phyloP scores from a whole-genome alignment of 2,329 filamentous ascomycete genomes.

The Coniella lustricola region DNA sequence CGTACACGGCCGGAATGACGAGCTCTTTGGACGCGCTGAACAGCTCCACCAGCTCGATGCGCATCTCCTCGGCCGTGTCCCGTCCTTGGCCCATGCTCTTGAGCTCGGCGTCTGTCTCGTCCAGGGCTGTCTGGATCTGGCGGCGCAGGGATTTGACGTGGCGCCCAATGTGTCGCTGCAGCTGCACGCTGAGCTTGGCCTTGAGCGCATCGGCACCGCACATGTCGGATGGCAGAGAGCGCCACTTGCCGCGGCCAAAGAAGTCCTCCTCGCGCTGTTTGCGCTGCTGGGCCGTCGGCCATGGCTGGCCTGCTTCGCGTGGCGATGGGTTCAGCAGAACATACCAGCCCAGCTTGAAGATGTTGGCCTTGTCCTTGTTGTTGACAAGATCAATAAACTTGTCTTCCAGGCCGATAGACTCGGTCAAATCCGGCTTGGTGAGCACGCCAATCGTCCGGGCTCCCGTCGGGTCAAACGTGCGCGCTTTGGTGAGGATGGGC shows the following conservation, averaged over 20 bases:
- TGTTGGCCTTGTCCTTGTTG: slow-evolving; percentile 42
- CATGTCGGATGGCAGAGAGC: slow-evolving; percentile 38
- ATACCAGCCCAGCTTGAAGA: slow-evolving; percentile 46
- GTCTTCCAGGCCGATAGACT: slow-evolving; percentile 45
- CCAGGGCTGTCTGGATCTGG: slow-evolving; percentile 44
- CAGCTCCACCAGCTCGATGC: slow-evolving; percentile 45
- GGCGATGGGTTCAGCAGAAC: slow-evolving; percentile 43
- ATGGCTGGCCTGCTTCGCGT: slow-evolving; percentile 35
- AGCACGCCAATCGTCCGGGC: slow-evolving; percentile 44
- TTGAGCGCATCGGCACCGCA: slow-evolving; percentile 40
- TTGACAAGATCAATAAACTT: slow-evolving; percentile 47
- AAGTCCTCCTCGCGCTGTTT: slow-evolving; percentile 38
- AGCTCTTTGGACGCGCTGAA: slow-evolving; percentile 46
- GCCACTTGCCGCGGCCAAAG: slow-evolving; percentile 43
- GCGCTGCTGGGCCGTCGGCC: slow-evolving; percentile 36
- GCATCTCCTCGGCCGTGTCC: slow-evolving; percentile 47
- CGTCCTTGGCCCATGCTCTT: slow-evolving; percentile 43
- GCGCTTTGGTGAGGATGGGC: slow-evolving; percentile 43
- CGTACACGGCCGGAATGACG: slow-evolving; percentile 46
- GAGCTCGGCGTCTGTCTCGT: slow-evolving; percentile 42
- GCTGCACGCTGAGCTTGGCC: slow-evolving; percentile 41
- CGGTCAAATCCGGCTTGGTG: slow-evolving; percentile 47
- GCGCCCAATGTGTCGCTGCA: slow-evolving; percentile 45
- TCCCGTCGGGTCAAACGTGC: slow-evolving; percentile 42
- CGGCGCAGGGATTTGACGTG: slow-evolving; percentile 43